phyloP scores from a whole-genome alignment of 2,329 filamentous ascomycete genomes.

The Colletotrichum cereale region DNA sequence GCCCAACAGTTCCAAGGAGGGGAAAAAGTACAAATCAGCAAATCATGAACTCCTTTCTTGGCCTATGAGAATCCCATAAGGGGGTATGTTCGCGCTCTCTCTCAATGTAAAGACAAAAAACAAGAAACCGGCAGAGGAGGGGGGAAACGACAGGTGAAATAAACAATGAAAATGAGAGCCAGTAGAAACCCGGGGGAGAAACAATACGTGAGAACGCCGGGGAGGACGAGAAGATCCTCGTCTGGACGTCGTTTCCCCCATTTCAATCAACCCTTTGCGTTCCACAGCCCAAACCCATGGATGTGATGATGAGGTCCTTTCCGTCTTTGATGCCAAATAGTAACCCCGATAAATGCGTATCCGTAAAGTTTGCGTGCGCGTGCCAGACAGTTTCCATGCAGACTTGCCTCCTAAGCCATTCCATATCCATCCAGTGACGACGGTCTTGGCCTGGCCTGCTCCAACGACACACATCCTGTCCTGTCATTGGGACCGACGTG shows the following conservation, averaged over 20 bases:
- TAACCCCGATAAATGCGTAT: conserved; percentile 36
- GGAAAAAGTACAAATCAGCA: background rate
- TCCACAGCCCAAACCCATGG: conserved; percentile 1
- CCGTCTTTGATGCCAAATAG: conserved; percentile 38
- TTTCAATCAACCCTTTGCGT: conserved; percentile 6
- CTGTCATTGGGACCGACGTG: background rate
- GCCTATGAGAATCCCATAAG: conserved; percentile 30
- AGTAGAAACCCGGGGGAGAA: background rate
- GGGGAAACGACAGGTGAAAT: background rate
- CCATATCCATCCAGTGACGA: conserved; percentile 8
- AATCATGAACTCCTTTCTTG: conserved; percentile 37
- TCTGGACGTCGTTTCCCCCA: conserved; percentile 13
- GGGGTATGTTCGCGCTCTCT: conserved; percentile 34
- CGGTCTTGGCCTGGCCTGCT: background rate
- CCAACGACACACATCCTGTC: background rate
- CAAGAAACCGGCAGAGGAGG: background rate
- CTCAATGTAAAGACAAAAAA: conserved; percentile 2
- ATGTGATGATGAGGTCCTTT: conserved; percentile 30
- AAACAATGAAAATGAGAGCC: background rate
- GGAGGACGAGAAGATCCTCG: conserved; percentile 2
- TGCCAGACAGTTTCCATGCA: conserved; percentile 31
- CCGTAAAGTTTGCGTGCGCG: conserved; percentile 22
- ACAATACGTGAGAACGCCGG: conserved; percentile 16
- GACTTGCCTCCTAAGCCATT: conserved; percentile 19
- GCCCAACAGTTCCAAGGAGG: too few species aligned